Conservation (phyloP, 345 rosid genomes). For the Punica granatum region DNA sequence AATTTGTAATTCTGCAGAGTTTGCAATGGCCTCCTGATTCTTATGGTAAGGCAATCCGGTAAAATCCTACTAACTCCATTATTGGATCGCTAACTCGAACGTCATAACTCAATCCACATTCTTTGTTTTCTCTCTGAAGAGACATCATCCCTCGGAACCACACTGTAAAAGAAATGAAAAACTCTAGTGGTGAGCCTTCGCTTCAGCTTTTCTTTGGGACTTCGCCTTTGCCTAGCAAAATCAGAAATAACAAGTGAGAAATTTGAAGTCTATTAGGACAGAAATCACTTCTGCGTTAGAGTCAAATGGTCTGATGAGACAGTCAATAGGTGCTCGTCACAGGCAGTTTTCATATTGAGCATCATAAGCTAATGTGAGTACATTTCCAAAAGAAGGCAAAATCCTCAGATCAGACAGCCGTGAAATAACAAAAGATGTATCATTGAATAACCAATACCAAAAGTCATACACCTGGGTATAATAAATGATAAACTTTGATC, state of each 20-base stretch:
- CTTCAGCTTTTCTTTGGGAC: conserved; percentile 50
- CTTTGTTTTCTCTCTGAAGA: background rate
- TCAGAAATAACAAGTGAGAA: background rate
- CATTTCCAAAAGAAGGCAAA: no score
- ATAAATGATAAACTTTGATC: no score
- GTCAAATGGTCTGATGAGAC: background rate
- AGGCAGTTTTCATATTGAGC: no score
- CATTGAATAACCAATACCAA: no score
- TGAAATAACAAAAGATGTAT: no score
- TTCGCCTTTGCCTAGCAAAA: conserved; percentile 24
- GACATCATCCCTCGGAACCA: background rate
- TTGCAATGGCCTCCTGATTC: conserved; percentile 2
- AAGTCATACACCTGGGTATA: no score
- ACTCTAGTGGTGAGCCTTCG: conserved; percentile 27
- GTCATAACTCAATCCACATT: background rate
- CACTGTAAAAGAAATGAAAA: background rate
- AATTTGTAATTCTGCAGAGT: background rate
- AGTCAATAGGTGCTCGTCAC: no score
- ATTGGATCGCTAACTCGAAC: conserved; percentile 1
- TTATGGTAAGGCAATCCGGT: conserved; percentile 7
- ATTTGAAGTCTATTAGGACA: no score
- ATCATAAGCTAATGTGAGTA: no score
- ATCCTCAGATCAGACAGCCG: no score
- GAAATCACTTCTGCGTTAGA: no score
- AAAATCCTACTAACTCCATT: conserved; percentile 11